Conservation (phyloP, 768 basidiomycete species). For the Leccinum subtestaceum region DNA sequence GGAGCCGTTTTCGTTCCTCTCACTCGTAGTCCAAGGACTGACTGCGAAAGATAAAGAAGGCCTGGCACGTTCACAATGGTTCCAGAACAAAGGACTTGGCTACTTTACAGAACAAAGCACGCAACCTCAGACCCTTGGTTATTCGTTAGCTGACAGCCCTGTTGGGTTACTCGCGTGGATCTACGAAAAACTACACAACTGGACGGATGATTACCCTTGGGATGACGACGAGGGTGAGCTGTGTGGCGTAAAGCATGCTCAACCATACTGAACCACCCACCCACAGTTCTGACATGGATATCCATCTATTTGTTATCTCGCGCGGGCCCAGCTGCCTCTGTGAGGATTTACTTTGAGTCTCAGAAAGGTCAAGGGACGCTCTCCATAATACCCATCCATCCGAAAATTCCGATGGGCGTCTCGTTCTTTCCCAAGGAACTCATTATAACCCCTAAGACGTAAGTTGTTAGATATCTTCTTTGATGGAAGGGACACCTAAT, state of each 20-base stretch:
- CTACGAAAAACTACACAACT: slow-evolving; percentile 48
- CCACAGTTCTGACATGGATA: slow-evolving; percentile 56
- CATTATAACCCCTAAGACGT: slow-evolving; percentile 36
- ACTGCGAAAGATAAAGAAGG: slow-evolving; percentile 27
- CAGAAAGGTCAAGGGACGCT: background rate
- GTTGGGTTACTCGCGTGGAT: slow-evolving; percentile 53
- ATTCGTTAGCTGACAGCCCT: slow-evolving; percentile 55
- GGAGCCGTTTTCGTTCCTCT: slow-evolving; percentile 30
- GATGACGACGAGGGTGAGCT: slow-evolving; percentile 52
- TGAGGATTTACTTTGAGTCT: slow-evolving; percentile 58
- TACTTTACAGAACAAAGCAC: slow-evolving; percentile 37
- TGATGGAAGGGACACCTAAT: background rate
- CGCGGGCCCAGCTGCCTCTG: slow-evolving; percentile 53
- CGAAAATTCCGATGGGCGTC: slow-evolving; percentile 43
- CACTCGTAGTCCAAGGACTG: slow-evolving; percentile 28
- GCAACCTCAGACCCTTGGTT: slow-evolving; percentile 53
- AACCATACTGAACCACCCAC: background rate
- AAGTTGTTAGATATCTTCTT: slow-evolving; percentile 10
- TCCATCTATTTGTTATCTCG: slow-evolving; percentile 60
- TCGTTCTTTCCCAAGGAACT: slow-evolving; percentile 55
- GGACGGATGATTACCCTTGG: slow-evolving; percentile 56
- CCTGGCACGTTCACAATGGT: slow-evolving; percentile 18
- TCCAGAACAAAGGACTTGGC: slow-evolving; percentile 25
- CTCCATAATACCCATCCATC: background rate
- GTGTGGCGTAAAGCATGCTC: background rate